phyloP scores from a whole-genome alignment of 345 rosid genomes.

The Bruguiera gymnorhiza region DNA sequence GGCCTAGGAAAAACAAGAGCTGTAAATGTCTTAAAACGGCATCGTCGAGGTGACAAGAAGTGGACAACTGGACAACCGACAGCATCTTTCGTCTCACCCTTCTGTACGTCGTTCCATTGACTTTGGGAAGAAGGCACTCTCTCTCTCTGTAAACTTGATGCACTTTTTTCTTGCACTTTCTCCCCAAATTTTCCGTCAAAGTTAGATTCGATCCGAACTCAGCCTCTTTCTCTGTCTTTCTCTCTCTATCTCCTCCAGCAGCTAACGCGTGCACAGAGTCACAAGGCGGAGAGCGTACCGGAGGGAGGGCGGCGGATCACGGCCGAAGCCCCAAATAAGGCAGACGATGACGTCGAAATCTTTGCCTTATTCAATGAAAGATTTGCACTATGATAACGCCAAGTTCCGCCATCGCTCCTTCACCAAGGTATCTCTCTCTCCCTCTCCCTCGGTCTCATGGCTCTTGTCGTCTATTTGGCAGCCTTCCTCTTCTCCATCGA shows the following conservation, averaged over 20 bases:
- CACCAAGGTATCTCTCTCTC: constrained; percentile 44
- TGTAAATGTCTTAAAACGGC: too few relatives aligned
- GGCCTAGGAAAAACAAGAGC: too few relatives aligned
- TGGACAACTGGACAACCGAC: too few relatives aligned
- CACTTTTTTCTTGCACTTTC: neutral
- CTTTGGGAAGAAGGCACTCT: too few relatives aligned
- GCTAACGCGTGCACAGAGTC: too few relatives aligned
- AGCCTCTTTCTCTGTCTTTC: neutral
- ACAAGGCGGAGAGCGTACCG: too few relatives aligned
- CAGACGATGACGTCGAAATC: constrained; percentile 55
- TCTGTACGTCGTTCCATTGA: too few relatives aligned
- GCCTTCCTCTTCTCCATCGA: neutral
- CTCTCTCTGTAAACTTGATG: neutral
- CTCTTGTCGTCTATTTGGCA: too few relatives aligned
- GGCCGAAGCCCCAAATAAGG: constrained; percentile 5
- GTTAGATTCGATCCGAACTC: neutral
- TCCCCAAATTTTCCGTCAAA: neutral
- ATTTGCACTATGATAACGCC: constrained; percentile 88
- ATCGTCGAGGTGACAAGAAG: too few relatives aligned
- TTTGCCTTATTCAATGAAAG: constrained; percentile 75
- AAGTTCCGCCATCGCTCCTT: constrained; percentile 86
- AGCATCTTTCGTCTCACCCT: too few relatives aligned
- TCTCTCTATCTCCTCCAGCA: neutral
- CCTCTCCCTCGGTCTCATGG: neutral
- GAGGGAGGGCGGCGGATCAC: neutral